These are phyloP conservation scores for Entonaema liquescens DNA, from an alignment of 495 filamentous ascomycete species.

Conservation along the genomic window DNA sequence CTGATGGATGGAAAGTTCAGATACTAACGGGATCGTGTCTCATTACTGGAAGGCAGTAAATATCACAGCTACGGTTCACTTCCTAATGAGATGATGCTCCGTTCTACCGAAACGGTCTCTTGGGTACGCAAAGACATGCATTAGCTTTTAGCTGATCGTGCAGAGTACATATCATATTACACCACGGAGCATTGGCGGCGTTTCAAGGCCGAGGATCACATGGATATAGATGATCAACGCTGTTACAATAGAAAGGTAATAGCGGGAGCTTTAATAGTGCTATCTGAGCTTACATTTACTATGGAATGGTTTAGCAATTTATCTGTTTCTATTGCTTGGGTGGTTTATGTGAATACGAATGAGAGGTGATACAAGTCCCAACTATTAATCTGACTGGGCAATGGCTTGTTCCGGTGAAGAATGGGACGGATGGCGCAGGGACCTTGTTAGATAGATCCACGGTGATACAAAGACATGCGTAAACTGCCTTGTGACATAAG, in stretches of 20 bases:
- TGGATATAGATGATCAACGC: conserved; percentile 9
- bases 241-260: background rate
- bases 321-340: background rate
- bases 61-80: conserved; percentile 2
- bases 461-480: background rate
- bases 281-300: background rate
- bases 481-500: background rate
- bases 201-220: conserved; percentile 28
- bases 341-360: background rate
- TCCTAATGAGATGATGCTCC: background rate
- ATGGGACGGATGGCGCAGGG: background rate
- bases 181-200: conserved; percentile 10
- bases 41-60: conserved; percentile 63
- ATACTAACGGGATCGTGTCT: conserved; percentile 69
- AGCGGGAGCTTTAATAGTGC: background rate
- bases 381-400: background rate
- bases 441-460: background rate
- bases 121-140: background rate
- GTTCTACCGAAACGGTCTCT: conserved; percentile 1
- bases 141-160: background rate
- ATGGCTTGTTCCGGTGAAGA: background rate
- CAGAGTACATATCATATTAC: background rate
- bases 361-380: background rate
- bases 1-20: conserved; percentile 85
- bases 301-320: background rate